phyloP scores from a whole-genome alignment of 2,329 filamentous ascomycete genomes.

The Penicillium thymicola region DNA sequence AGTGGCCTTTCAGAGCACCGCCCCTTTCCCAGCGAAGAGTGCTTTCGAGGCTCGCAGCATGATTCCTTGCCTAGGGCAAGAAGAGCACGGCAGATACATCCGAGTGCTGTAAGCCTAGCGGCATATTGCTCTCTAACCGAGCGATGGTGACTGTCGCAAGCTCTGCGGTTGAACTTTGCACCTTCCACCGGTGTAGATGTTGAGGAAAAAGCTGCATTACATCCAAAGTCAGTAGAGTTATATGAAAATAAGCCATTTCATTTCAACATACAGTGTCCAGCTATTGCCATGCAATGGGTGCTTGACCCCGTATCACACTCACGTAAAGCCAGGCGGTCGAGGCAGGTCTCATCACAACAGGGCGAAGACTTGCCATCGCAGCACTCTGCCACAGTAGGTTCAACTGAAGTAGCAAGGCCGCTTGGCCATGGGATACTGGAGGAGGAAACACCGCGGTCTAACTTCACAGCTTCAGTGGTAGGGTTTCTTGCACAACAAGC shows the following conservation, averaged over 20 bases:
- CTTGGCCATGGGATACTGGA: not conserved
- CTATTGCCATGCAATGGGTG: not conserved
- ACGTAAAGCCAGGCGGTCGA: constrained; percentile 46
- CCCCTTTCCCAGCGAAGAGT: not conserved
- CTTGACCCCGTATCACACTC: constrained; percentile 30
- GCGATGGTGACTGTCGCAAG: constrained; percentile 39
- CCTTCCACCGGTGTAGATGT: not conserved
- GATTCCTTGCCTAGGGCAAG: constrained; percentile 52
- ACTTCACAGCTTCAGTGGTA: not conserved
- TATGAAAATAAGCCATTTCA: not conserved
- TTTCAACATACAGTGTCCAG: not conserved
- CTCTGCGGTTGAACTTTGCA: constrained; percentile 12
- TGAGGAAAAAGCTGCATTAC: not conserved
- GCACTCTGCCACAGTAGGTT: not conserved
- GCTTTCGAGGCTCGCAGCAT: constrained; percentile 43
- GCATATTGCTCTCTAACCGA: constrained; percentile 42
- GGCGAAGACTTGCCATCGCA: constrained; percentile 36
- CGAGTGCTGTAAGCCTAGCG: constrained; percentile 47
- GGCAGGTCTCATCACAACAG: constrained; percentile 46
- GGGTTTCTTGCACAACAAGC: not conserved
- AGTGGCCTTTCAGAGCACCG: constrained; percentile 6
- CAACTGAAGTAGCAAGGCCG: not conserved
- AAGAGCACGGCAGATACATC: constrained; percentile 55
- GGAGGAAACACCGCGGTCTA: not conserved
- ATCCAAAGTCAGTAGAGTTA: not conserved